Base-by-base conservation (phyloP, 306 rosid genomes). In the Arachis stenosperma region DNA sequence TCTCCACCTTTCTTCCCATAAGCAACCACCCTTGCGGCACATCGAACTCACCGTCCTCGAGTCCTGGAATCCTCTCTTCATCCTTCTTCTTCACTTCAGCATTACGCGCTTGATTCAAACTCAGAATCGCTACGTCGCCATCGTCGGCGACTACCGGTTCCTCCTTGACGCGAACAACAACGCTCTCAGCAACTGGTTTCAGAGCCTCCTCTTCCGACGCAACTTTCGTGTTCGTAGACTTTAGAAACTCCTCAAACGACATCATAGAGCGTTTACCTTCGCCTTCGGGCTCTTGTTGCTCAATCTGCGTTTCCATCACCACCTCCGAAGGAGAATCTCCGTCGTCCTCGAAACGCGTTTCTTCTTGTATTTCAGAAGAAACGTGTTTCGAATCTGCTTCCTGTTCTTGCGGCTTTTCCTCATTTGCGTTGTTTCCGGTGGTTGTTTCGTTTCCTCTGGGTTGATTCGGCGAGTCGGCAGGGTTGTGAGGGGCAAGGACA, bases 1-100 rank as follows among this genome's bases (percentile, higher is more conserved):
- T 50, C 51, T 90, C 88, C 5, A 85, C 46, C 59, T 84, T 85
- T 78, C 97, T 78, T 51, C 90, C 98, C 22, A 87, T 79, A 81
- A 90, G 74, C 15, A 75, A 69, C 95, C 97, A 92, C 17, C 87
- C 91, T 3, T 73, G 53, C 39, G 87, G 90, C 5, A 59, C 82
- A 1, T 89, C 88, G 68, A 90, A 92, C 29, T 88, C 95, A 6
- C 96, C 95, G 65, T 90, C 90, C 63, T 90, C 97, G 6, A 88
- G 81, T 6, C 77, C 73, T 0, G 65, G 70, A 27, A 78, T 73
- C 68, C 62, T 74, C 22, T 74, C 75, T 54, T 84, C 81, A 17
- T 0, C 48, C 59, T 61, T 75, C 60, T 65, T 80, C 67, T 80
- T 80, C 50, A 43, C 75, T 7, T 11, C 9, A 44, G n/a, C 76